Base-by-base conservation (phyloP, 2,329 filamentous ascomycete genomes). In the Diaporthe caulivora region DNA sequence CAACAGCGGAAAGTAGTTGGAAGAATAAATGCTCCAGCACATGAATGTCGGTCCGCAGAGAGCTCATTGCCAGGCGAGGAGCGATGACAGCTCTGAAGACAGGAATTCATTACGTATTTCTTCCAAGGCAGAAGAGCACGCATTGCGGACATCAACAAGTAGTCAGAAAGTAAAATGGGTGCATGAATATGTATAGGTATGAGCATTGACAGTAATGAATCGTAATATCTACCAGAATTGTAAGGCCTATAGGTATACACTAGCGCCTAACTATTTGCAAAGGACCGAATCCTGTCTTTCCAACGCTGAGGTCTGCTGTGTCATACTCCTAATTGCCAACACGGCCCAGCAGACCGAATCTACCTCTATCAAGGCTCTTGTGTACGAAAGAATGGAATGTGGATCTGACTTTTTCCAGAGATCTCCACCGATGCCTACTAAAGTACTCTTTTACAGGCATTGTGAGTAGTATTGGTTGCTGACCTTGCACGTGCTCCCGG, bases 381-480 rank as follows among this genome's bases (percentile, higher is more conserved):
- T 67, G 31, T 67, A 40, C 62, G n/a, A 53, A 40, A 40, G 15
- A 67, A 53, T n/a, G 44, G 31, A 34, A 67, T 29, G 7, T 31
- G 10, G 17, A 31, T 18, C 21, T 0, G 17, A 34, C 29, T 53
- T 40, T 51, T 53, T n/a, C 13, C 17, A 3, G 24, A 4, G 3
- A 5, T 0, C 10, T 2, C 31, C 47, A 1, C 5, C 1, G 5
- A 15, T 15, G 24, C 21, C 31, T 21, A 1, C 31, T 7, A 8
- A 40, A 2, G n/a, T n/a, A n/a, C n/a, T n/a, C n/a, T n/a, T n/a
- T 53, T 67, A 67, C 62, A 67, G 47, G 58, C 72, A 73, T 44
- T 73, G 72, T 2, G 65, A 71, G 72, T 73, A 73, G 67, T 73
- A 73, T 26, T 47, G 24, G 65, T 73, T 73, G 49, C 54, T 57